Evolutionary conservation across 768 basidiomycete genomes (phyloP).

Genomic region (Ramaria rubella): DNA sequence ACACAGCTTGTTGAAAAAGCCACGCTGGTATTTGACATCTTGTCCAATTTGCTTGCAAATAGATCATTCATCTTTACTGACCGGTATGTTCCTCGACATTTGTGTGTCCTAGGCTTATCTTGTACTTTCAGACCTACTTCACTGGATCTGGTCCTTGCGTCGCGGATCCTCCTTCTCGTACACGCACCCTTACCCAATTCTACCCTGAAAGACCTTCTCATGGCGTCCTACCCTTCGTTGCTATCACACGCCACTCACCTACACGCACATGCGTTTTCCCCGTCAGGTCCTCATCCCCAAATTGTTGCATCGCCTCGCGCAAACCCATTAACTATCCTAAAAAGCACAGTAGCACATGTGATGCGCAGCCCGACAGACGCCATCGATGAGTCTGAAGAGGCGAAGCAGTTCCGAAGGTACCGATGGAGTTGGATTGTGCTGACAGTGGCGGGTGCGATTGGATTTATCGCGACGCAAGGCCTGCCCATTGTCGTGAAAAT

Average conservation of each 20-base stretch:
- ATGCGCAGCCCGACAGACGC: not conserved
- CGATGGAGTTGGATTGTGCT: slow-evolving; percentile 2
- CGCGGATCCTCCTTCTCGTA: slow-evolving; percentile 57
- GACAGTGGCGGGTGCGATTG: not conserved
- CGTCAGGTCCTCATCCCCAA: slow-evolving; percentile 11
- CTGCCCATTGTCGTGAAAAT: too few relatives aligned
- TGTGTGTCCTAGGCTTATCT: not conserved
- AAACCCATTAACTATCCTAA: not conserved
- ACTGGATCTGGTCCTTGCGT: slow-evolving; percentile 60
- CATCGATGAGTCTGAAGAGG: slow-evolving; percentile 1
- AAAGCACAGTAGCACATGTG: not conserved
- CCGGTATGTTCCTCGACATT: slow-evolving; percentile 30
- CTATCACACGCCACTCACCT: slow-evolving; percentile 53
- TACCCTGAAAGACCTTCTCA: slow-evolving; percentile 46
- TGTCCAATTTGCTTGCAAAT: slow-evolving; percentile 46
- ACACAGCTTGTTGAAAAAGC: slow-evolving; percentile 57
- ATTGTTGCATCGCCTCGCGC: not conserved
- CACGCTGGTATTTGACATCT: slow-evolving; percentile 48
- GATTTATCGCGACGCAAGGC: not conserved
- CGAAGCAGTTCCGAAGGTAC: slow-evolving; percentile 1
- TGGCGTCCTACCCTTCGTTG: slow-evolving; percentile 50
- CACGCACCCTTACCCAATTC: slow-evolving; percentile 58
- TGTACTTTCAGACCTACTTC: slow-evolving; percentile 43
- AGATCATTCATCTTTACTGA: slow-evolving; percentile 47
- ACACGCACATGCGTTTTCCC: slow-evolving; percentile 26